These are phyloP conservation scores for Avena sativa DNA, from an alignment of 176 grass and related monocot genomes.

Conservation along the genomic window DNA sequence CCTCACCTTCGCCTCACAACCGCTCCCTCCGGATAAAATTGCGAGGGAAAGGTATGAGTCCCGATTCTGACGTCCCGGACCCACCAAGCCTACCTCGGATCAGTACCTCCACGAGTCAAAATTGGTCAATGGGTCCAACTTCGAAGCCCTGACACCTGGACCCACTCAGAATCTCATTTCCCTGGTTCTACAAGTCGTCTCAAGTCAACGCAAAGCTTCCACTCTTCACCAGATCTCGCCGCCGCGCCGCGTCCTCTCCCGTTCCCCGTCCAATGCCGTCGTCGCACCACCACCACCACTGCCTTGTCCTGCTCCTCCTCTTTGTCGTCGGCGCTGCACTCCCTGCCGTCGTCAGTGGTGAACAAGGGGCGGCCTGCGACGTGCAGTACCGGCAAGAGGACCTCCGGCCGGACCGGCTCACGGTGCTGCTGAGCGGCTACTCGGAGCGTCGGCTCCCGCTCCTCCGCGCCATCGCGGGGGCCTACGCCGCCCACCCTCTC, in stretches of 20 bases:
- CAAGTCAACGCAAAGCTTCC: slow-evolving; percentile 11
- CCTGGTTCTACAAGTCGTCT: not conserved
- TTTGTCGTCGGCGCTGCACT: slow-evolving; percentile 13
- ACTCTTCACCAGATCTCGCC: slow-evolving; percentile 45
- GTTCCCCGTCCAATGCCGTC: slow-evolving; percentile 12
- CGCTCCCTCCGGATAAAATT: slow-evolving; percentile 43
- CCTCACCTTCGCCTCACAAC: slow-evolving; percentile 8
- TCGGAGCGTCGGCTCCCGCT: slow-evolving; percentile 74
- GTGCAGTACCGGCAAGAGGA: slow-evolving; percentile 36
- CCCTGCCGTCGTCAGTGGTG: not conserved
- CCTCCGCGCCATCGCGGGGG: slow-evolving; percentile 57
- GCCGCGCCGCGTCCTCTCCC: not conserved
- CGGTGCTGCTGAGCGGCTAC: slow-evolving; percentile 77
- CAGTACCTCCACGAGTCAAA: not conserved
- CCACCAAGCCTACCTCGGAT: slow-evolving; percentile 31
- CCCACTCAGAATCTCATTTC: not conserved
- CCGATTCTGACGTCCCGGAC: not conserved
- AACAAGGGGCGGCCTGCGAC: slow-evolving; percentile 38
- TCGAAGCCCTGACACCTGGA: not conserved
- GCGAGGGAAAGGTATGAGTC: slow-evolving; percentile 9
- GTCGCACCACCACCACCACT: not conserved
- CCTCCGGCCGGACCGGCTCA: slow-evolving; percentile 70
- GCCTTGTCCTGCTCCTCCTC: slow-evolving; percentile 16
- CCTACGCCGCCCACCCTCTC: slow-evolving; percentile 63
- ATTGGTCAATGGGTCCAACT: not conserved